These are phyloP conservation scores for Yamadazyma siamensis DNA, from an alignment of 1,139 yeast genomes.

Conservation along the genomic window DNA sequence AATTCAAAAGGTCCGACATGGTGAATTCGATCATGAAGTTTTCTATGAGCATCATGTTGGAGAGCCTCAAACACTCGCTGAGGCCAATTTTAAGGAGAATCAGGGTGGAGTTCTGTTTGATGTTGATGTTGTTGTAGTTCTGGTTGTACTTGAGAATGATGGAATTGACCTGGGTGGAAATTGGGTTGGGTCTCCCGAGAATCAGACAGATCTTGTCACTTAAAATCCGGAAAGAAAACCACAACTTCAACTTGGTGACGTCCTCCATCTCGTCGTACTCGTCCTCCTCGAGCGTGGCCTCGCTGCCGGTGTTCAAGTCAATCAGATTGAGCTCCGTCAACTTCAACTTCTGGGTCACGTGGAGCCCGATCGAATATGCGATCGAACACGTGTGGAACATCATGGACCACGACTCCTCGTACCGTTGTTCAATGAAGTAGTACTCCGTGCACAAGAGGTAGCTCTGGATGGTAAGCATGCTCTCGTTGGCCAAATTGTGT, in stretches of 20 bases:
- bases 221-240: conserved; percentile 48
- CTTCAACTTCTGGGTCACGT: conserved; percentile 37
- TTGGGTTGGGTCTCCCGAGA: conserved; percentile 56
- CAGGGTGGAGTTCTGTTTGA: conserved; percentile 25
- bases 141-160: conserved; percentile 24
- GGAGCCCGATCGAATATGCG: conserved; percentile 51
- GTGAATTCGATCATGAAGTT: conserved; percentile 47
- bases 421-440: conserved; percentile 45
- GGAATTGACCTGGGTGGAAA: conserved; percentile 47
- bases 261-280: conserved; percentile 23
- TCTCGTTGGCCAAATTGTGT: conserved; percentile 45
- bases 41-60: conserved; percentile 51
- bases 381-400: conserved; percentile 47
- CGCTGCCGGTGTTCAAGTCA: conserved; percentile 12
- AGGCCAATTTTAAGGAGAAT: conserved; percentile 41
- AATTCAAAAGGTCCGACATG: conserved; percentile 33
- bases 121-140: conserved; percentile 17
- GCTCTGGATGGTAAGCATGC: conserved; percentile 45
- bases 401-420: conserved; percentile 50
- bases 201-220: conserved; percentile 51
- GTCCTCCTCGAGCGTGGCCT: conserved; percentile 3
- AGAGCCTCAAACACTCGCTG: conserved; percentile 46
- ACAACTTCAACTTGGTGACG: conserved; percentile 37
- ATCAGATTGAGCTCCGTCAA: conserved; percentile 14
- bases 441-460: conserved; percentile 51